phyloP scores from a whole-genome alignment of 1,139 yeast genomes.

The Sugiyamaella sp. region DNA sequence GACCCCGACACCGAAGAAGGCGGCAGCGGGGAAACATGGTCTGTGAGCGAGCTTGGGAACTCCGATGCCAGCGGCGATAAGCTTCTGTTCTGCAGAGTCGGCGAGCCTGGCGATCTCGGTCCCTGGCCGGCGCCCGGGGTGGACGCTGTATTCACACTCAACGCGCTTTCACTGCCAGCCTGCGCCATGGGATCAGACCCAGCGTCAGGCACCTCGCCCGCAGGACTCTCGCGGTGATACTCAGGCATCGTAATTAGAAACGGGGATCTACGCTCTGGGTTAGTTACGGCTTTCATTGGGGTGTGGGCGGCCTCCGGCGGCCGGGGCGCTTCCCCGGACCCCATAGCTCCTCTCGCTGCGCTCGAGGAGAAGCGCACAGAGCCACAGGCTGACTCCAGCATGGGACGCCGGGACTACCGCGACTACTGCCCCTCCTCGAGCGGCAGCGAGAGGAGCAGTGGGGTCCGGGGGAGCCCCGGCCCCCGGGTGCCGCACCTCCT shows the following conservation, averaged over 20 bases:
- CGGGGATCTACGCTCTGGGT: neutral
- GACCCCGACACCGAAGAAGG: neutral
- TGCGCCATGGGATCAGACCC: no score
- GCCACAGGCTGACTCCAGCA: no score
- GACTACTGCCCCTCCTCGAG: neutral
- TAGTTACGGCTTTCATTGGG: neutral
- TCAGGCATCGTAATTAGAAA: neutral
- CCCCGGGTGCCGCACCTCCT: no score
- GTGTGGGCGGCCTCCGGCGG: neutral
- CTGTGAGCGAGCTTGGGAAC: neutral
- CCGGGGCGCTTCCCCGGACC: conserved; percentile 18
- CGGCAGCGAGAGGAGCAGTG: conserved; percentile 3
- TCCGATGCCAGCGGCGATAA: neutral
- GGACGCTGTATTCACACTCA: neutral
- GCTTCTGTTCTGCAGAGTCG: no score
- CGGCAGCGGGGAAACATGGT: neutral
- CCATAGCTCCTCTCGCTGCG: conserved; percentile 4
- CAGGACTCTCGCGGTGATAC: neutral
- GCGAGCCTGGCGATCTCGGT: no score
- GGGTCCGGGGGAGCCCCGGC: no score
- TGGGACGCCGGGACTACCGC: neutral
- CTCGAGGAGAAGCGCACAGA: neutral
- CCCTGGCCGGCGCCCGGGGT: no score
- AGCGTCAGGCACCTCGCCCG: no score
- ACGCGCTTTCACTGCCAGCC: neutral